Base-by-base conservation (phyloP, 805 yeast species). In the Starmerella cellae region DNA sequence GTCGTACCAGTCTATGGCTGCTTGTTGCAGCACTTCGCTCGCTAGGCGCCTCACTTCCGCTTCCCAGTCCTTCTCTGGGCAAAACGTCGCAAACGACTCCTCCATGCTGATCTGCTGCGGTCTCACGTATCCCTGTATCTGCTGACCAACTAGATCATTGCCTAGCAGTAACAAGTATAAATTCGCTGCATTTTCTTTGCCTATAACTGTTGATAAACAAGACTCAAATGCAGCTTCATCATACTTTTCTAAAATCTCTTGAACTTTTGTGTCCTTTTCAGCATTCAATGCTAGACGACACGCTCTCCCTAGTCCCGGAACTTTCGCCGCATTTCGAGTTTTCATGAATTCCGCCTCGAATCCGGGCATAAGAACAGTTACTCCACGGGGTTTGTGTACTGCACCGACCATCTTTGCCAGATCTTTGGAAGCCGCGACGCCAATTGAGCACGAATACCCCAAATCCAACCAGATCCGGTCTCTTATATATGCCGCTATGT, bases 381-480 rank as follows among this genome's bases (percentile, higher is more conserved):
- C 48, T 1, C 62, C 62, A 5, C 36, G 24, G 1, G 63, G 63
- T 34, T 59, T 59, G 45, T 56, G 52, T n/a, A 35, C n/a, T 6
- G 45, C 41, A 17, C 59, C 50, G 3, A 49, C 55, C 52, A 59
- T 55, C 39, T 59, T 59, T 21, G 62, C 60, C 17, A 52, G 32
- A 5, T 53, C 49, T 26, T 50, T 55, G 23, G 55, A 49, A 2
- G 46, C 21, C 3, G 53, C 61, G 5, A 57, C 56, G 17, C 63
- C 63, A 20, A 59, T 53, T 2, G 61, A 56, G 46, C 60, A 56
- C 18, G 52, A 44, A 38, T 52, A 58, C 3, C 57, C 58, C 13
- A 41, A 43, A 23, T 55, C 59, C 13, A 51, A 35, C 35, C 37
- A 30, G 28, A 59, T 51, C 4, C 48, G 37, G 36, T 57, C 58